Evolutionary conservation across 2,329 filamentous ascomycete species (phyloP).

Genomic region (Karstenula rhodostoma): DNA sequence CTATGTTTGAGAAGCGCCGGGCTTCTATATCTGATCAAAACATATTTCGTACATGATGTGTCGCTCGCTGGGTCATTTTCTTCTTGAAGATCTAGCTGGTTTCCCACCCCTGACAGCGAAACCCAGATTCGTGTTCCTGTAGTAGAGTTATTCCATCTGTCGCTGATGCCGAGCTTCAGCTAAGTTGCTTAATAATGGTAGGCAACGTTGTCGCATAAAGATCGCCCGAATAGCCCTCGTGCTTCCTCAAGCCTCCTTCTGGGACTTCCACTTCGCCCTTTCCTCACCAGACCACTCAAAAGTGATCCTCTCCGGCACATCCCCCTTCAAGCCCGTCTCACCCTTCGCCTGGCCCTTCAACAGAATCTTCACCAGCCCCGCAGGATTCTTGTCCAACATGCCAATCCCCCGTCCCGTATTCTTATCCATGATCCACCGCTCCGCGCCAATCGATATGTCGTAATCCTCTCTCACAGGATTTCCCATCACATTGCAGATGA

Average conservation of each 20-base stretch:
- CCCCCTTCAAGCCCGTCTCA: not conserved
- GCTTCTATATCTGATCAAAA: too few species aligned
- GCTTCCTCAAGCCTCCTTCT: not conserved
- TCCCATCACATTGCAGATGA: conserved; percentile 2
- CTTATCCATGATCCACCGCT: conserved; percentile 2
- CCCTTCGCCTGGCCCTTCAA: conserved; percentile 2
- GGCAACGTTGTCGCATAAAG: not conserved
- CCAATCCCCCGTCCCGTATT: not conserved
- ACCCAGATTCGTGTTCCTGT: too few species aligned
- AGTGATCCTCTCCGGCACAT: not conserved
- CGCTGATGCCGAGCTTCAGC: too few species aligned
- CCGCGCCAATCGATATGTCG: not conserved
- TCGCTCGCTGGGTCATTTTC: too few species aligned
- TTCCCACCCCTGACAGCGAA: too few species aligned
- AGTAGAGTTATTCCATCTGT: too few species aligned
- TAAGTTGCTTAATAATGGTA: not conserved
- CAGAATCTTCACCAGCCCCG: not conserved
- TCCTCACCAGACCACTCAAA: not conserved
- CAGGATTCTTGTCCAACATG: conserved; percentile 1
- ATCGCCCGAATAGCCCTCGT: not conserved
- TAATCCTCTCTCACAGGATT: not conserved
- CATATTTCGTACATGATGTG: too few species aligned
- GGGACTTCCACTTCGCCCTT: not conserved
- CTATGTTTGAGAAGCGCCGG: too few species aligned
- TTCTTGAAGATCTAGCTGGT: too few species aligned